Evolutionary conservation across 768 basidiomycete species (phyloP), one percentile per base, ranked within the genome.

Genomic region (Strobilomyces echinocephalus): DNA sequence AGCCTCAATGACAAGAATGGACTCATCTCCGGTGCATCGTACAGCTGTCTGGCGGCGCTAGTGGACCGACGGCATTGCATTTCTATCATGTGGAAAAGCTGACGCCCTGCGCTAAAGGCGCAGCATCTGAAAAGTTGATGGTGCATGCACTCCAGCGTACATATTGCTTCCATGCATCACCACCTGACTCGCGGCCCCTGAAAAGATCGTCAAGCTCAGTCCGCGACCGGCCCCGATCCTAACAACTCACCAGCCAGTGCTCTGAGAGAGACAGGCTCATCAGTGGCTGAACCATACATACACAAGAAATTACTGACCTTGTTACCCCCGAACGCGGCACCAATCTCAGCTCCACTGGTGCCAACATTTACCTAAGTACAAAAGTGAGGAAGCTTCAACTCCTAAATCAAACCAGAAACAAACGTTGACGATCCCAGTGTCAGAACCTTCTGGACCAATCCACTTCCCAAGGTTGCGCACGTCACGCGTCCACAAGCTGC

Each of bases 91-190:
- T 60, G 30, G 79, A 68, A 72, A 98, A 98, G 59, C 80, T 83
- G 56, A 98, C 93, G 8, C 95, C 95, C 70, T 98, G 95, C 0
- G 95, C 95, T 34, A 98, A 75, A 9, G 91, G 93, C 41, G 91
- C 85, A 60, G 85, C 81, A 68, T 93, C 83, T 38, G 89, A 91
- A 73, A 88, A 97, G 72, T 97, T 97, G 69, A 97, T 79, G 11
- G 95, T 97, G 69, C 91, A 94, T 43, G 88, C 83, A 70, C 87
- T 86, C 90, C 90, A 95, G 48, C 91, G 83, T 38, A 94, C 88
- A 61, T 94, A 94, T 70, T 95, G 91, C 69, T 95, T 94, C 95
- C 95, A 98, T n/a, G 95, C 88, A 70, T 97, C 95, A 49, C 95
- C 95, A 36, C 95, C 95, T 8, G 91, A 92, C 74, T 98, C 95